A percentile compares a stretch with the other conserved stretches of the same genome.
Conservation (phyloP, 768 basidiomycete species). For the Rhodocollybia butyracea region DNA sequence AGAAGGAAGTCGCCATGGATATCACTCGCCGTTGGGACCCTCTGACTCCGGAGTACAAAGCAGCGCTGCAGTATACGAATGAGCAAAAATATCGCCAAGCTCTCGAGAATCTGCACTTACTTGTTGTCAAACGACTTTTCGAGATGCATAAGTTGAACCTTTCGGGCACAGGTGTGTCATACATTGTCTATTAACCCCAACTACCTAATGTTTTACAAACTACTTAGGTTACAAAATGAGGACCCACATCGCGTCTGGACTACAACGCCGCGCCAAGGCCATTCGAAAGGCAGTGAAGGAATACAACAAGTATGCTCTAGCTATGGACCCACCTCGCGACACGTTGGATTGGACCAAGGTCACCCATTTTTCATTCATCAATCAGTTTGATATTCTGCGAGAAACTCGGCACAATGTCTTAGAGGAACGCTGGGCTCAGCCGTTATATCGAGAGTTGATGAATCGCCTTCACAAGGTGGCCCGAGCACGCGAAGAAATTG, state of each 20-base stretch:
- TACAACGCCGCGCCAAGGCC: slow-evolving; percentile 25
- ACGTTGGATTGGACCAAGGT: slow-evolving; percentile 18
- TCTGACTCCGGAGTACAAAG: slow-evolving; percentile 18
- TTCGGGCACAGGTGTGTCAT: slow-evolving; percentile 25
- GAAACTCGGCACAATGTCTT: slow-evolving; percentile 25
- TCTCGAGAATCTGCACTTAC: slow-evolving; percentile 28
- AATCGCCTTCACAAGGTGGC: slow-evolving; percentile 23
- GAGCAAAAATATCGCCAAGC: slow-evolving; percentile 22
- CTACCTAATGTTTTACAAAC: not conserved
- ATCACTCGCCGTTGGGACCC: slow-evolving; percentile 26
- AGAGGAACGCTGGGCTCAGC: slow-evolving; percentile 23
- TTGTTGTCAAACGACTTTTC: slow-evolving; percentile 31
- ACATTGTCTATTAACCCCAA: not conserved
- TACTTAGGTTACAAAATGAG: slow-evolving; percentile 34
- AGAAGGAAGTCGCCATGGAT: slow-evolving; percentile 20
- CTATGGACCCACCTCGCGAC: slow-evolving; percentile 13
- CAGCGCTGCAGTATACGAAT: slow-evolving; percentile 10
- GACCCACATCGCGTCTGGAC: slow-evolving; percentile 28
- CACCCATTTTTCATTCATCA: slow-evolving; percentile 15
- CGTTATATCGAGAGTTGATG: slow-evolving; percentile 18
- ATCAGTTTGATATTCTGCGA: slow-evolving; percentile 29
- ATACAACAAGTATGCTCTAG: slow-evolving; percentile 27
- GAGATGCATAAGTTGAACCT: slow-evolving; percentile 37
- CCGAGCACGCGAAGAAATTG: slow-evolving; percentile 27
- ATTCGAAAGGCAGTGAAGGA: slow-evolving; percentile 25